Evolutionary conservation across 192 early-diverging fungal genomes (phyloP), one percentile per base, ranked within the genome.

Genomic region (Coemansia sp.): DNA sequence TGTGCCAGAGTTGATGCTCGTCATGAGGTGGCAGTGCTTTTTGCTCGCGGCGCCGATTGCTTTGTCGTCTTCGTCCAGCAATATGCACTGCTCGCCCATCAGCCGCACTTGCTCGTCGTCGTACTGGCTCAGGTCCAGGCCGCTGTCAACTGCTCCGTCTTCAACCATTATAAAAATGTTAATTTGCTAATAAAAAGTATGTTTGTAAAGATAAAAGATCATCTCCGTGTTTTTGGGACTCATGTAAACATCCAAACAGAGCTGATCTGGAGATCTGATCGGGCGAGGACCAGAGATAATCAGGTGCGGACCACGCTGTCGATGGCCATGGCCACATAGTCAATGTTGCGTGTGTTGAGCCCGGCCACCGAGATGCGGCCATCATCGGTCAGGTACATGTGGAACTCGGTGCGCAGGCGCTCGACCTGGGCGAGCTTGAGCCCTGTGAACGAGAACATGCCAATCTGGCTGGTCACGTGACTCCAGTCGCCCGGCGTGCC

Each of bases 401-500:
- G 95, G 74, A 90, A 93, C 80, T 95, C 87, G 32, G 90, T 85
- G 53, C 85, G 87, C 60, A 99, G 81, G 3, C 85, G 85, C 64
- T 87, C 86, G 63, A 92, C 92, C 75, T 99, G 95, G 6, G 62
- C 53, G 11, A 73, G 84, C 47, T 62, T 86, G 59, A 97, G 77
- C 14, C 97, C 97, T 2, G 97, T 98, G 79, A 89, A 99, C 21
- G 90, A 91, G 76, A 99, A 99, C 97, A 99, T 99, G 68, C 97
- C 97, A 70, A 98, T 97, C 79, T 99, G 97, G 55, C 90, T 87
- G 5, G 87, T 69, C 69, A 99, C 97, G 60, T 99, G 97, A 64
- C 94, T 88, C 97, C 97, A 99, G 49, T 86, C 88, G 8, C 95
- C 95, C 7, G 94, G 95, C 6, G 95, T 99, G 19, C 86, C 82